phyloP scores from a whole-genome alignment of 163 green algal genomes.

The Chlamydomonas reinhardtii region DNA sequence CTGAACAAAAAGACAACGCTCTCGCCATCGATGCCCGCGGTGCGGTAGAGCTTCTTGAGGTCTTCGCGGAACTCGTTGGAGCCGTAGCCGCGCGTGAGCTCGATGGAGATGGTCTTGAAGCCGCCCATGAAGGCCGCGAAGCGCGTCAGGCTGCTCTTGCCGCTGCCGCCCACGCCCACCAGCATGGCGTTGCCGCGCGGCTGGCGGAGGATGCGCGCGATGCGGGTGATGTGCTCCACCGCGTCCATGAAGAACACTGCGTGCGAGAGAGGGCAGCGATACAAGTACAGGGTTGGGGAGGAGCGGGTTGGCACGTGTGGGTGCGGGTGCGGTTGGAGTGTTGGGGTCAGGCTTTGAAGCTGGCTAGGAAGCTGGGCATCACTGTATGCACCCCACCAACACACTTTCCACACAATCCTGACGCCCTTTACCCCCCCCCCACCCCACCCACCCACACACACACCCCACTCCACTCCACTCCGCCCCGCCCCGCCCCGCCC shows the following conservation, averaged over 20 bases:
- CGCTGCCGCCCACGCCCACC: slow-evolving; percentile 81
- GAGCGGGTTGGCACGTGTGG: too few species aligned
- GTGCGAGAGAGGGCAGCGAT: background rate
- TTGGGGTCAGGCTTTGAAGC: too few species aligned
- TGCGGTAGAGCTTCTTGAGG: slow-evolving; percentile 86
- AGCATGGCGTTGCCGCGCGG: slow-evolving; percentile 89
- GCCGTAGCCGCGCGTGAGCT: slow-evolving; percentile 86
- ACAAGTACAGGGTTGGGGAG: background rate
- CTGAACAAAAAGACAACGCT: slow-evolving; percentile 88
- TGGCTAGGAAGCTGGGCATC: too few species aligned
- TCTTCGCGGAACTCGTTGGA: slow-evolving; percentile 89
- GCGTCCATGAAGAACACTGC: slow-evolving; percentile 91
- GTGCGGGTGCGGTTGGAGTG: too few species aligned
- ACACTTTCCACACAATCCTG: too few species aligned
- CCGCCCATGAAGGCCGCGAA: slow-evolving; percentile 86
- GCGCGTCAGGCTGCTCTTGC: slow-evolving; percentile 85
- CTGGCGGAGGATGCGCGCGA: slow-evolving; percentile 84
- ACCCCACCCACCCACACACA: too few species aligned
- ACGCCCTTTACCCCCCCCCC: too few species aligned
- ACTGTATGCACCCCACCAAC: too few species aligned
- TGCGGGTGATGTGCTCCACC: slow-evolving; percentile 82
- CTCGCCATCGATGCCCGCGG: slow-evolving; percentile 75
- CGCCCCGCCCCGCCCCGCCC: too few species aligned
- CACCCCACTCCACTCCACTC: too few species aligned
- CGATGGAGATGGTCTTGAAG: slow-evolving; percentile 86